Evolutionary conservation across 2,329 filamentous ascomycete genomes (phyloP), one percentile per base, ranked within the genome.

Genomic region (Monosporascus sp.): DNA sequence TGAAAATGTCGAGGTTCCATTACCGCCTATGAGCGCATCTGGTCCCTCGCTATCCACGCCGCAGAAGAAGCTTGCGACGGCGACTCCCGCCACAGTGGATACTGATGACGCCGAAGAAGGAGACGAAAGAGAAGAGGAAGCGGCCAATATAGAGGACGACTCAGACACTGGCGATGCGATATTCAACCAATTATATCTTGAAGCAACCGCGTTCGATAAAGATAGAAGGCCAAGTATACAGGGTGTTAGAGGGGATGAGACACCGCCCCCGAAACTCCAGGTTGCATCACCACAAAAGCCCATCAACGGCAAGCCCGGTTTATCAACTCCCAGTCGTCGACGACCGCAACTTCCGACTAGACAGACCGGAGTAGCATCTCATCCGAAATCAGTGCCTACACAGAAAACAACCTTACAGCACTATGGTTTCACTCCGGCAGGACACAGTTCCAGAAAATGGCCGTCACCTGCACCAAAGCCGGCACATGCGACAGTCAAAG

Each of bases 41-140:
- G 69, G 70, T 0, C 72, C 72, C 0, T 74, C 73, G 0, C 56
- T 74, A 7, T 73, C 73, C 6, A 73, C 72, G 7, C 72, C 72
- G 3, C 60, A 68, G 51, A 75, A 74, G 43, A 69, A 58, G 35
- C 50, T 60, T 4, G 43, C 50, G 4, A 39, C 50, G 38, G 55
- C 51, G 14, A 48, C 51, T 14, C 51, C 46, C 18, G 38, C 38
- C 38, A n/a, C 38, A 11, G 24, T 27, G 22, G 43, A 46, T 27
- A 46, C 43, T 6, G 43, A 46, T 22, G 55, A 62, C 27, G 22
- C 51, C 3, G 63, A 62, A 3, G 61, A 60, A n/a, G 7, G 64
- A 6, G 59, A 66, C 6, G 62, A 14, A 35, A 35, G 5, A 59
- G 58, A 58, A 9, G 49, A 49, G 1, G 55, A 48, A 7, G 57